Evolutionary conservation across 805 yeast species (phyloP).

Genomic region (Kuraishia ogatae): DNA sequence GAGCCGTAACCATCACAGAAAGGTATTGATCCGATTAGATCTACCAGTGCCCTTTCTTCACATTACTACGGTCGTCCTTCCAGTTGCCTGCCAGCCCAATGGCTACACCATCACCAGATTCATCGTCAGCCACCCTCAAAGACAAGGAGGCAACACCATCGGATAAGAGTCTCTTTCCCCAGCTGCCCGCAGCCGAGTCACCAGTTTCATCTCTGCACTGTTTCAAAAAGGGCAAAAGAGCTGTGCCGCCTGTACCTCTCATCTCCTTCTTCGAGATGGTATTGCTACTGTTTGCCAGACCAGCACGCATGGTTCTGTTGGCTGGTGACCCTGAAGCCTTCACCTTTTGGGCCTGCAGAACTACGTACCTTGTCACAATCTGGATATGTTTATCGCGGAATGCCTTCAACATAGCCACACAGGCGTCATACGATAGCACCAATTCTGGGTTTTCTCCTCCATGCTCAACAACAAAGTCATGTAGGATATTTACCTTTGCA

Average conservation of each 20-base stretch:
- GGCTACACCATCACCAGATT: neutral
- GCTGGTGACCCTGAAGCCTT: constrained; percentile 39
- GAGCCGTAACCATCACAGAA: too few relatives aligned
- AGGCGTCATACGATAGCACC: constrained; percentile 73
- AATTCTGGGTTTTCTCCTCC: constrained; percentile 42
- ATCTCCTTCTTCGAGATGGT: constrained; percentile 36
- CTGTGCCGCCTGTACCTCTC: constrained; percentile 92
- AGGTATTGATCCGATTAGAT: neutral
- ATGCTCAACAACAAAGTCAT: constrained; percentile 48
- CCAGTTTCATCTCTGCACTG: constrained; percentile 97
- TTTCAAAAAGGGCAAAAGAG: constrained; percentile 82
- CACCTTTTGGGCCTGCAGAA: constrained; percentile 64
- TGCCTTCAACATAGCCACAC: constrained; percentile 78
- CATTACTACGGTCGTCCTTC: constrained; percentile 17
- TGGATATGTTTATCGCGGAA: constrained; percentile 93
- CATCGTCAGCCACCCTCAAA: constrained; percentile 8
- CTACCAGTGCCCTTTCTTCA: constrained; percentile 22
- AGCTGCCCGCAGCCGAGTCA: constrained; percentile 82
- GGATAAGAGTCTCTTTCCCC: constrained; percentile 74
- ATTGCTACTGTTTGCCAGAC: constrained; percentile 43
- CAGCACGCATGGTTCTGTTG: constrained; percentile 52
- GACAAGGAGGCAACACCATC: constrained; percentile 30
- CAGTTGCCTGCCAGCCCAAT: constrained; percentile 24
- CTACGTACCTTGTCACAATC: constrained; percentile 80
- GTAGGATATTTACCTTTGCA: constrained; percentile 46